Percentiles rank a stretch among this genome's conserved stretches.
These are phyloP conservation scores for Fraxinus dipetala DNA, from an alignment of 305 asterid genomes.

Conservation along the genomic window DNA sequence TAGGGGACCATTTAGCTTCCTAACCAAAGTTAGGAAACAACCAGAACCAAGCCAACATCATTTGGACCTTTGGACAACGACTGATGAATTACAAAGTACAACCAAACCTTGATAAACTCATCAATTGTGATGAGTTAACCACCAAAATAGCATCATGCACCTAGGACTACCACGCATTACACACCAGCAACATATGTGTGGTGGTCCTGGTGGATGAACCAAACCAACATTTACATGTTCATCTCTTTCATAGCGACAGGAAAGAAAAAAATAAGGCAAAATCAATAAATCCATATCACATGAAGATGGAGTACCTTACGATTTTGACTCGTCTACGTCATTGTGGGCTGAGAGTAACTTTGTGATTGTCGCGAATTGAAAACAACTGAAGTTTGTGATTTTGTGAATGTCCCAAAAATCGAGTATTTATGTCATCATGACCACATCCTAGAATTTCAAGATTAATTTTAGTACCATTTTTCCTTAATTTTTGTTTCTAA, in stretches of 20 bases:
- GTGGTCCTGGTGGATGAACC: neutral
- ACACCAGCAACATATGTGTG: neutral
- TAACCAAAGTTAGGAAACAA: neutral
- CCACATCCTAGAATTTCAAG: neutral
- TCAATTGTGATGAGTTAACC: neutral
- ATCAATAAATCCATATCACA: neutral
- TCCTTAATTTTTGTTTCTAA: neutral
- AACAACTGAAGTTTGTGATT: too few species aligned
- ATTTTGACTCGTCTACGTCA: neutral
- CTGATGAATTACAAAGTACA: neutral
- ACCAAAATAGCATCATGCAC: neutral
- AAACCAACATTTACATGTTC: neutral
- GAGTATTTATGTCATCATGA: neutral
- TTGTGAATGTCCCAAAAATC: neutral
- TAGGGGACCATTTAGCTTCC: conserved; percentile 26
- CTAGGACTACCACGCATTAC: neutral
- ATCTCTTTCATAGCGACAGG: neutral
- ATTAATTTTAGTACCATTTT: neutral
- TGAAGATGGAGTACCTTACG: neutral
- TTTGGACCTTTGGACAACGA: neutral
- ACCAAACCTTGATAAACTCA: neutral
- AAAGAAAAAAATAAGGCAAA: neutral
- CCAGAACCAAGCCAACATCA: conserved; percentile 4
- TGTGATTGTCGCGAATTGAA: neutral
- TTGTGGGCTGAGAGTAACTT: neutral